phyloP scores from a whole-genome alignment of 306 rosid species.

The Dalbergia cultrata region DNA sequence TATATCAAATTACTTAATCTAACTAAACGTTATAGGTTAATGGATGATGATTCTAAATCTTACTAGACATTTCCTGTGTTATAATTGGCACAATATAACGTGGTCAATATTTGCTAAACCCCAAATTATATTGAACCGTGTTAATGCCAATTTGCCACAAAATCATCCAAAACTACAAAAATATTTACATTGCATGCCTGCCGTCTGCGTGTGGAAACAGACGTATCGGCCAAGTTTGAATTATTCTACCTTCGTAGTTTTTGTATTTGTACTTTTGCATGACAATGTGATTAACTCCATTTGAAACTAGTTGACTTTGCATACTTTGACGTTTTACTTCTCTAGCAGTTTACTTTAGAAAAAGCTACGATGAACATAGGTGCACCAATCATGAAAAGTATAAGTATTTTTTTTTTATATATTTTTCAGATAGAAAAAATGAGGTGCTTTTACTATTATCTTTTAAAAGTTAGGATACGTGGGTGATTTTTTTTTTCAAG shows the following conservation, averaged over 20 bases:
- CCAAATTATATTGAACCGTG: constrained; percentile 53
- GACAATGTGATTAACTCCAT: not conserved
- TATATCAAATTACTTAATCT: too few species aligned
- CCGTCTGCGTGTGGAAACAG: constrained; percentile 43
- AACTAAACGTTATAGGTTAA: not conserved
- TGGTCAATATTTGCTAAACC: constrained; percentile 48
- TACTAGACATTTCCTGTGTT: constrained; percentile 41
- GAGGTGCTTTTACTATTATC: too few species aligned
- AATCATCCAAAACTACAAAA: constrained; percentile 50
- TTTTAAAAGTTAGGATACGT: too few species aligned
- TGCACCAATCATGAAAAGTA: too few species aligned
- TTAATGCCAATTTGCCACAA: constrained; percentile 49
- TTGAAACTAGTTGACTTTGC: constrained; percentile 42
- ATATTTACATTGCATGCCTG: constrained; percentile 50
- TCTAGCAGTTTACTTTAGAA: not conserved
- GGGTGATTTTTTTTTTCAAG: too few species aligned
- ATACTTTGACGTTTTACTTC: constrained; percentile 48
- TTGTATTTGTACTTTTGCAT: constrained; percentile 51
- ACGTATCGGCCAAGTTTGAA: constrained; percentile 38
- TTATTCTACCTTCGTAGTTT: constrained; percentile 29
- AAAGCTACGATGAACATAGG: not conserved
- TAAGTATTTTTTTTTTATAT: too few species aligned
- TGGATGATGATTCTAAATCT: not conserved
- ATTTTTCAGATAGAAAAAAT: too few species aligned
- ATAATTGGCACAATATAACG: constrained; percentile 5